Conservation (phyloP, 306 rosid species). For the Sicyos edulis region DNA sequence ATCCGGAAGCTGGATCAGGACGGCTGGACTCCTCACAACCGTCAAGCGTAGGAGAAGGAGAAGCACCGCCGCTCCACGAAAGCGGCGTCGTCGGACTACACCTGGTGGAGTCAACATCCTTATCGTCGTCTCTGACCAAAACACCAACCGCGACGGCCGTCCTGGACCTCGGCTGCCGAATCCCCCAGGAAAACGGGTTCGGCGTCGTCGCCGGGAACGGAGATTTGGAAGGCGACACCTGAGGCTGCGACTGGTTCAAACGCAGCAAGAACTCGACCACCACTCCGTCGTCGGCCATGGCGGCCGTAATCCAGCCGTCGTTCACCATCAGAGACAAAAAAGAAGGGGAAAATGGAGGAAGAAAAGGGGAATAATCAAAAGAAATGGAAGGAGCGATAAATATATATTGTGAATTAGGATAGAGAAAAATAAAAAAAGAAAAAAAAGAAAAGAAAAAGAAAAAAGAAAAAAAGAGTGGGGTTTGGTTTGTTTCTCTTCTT, state of each 20-base stretch:
- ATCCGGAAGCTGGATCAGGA: slow-evolving; percentile 42
- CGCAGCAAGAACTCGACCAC: slow-evolving; percentile 65
- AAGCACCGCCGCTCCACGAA: slow-evolving; percentile 83
- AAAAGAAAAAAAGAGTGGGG: background rate
- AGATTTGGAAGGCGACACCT: slow-evolving; percentile 34
- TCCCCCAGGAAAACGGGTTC: slow-evolving; percentile 54
- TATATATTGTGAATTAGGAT: background rate
- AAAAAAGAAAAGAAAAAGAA: too few species aligned
- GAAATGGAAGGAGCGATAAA: background rate
- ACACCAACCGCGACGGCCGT: slow-evolving; percentile 17
- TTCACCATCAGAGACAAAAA: slow-evolving; percentile 27
- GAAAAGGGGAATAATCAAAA: background rate
- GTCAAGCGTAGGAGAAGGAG: slow-evolving; percentile 65
- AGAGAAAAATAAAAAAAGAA: background rate
- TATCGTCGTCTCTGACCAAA: slow-evolving; percentile 25
- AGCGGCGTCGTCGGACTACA: slow-evolving; percentile 92
- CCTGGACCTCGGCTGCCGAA: slow-evolving; percentile 53
- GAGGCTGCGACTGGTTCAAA: slow-evolving; percentile 48
- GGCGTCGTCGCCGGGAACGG: background rate
- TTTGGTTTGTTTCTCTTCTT: slow-evolving; percentile 13
- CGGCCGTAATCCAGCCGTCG: slow-evolving; percentile 61
- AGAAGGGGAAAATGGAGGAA: slow-evolving; percentile 12
- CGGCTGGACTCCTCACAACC: slow-evolving; percentile 62
- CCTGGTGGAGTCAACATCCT: slow-evolving; percentile 55
- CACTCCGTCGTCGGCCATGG: slow-evolving; percentile 58